Base-by-base conservation (phyloP, 345 rosid species). In the Camelina sativa region DNA sequence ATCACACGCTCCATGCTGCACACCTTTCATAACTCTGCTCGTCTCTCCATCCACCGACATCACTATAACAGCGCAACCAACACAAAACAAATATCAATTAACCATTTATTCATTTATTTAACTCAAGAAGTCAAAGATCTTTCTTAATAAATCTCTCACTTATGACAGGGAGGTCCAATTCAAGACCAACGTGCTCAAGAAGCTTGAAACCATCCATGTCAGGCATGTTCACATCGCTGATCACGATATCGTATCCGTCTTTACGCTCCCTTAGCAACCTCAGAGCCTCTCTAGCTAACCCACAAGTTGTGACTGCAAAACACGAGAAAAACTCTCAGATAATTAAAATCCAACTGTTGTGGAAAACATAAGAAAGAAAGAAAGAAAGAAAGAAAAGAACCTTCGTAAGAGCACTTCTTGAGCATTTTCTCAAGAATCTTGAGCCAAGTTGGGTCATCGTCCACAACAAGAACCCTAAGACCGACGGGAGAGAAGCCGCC, bases 341-440 rank as follows among this genome's bases (percentile, higher is more conserved):
- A 25, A 25, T 25, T 44, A 15, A 6, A 50, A 35, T 20, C 22
- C n/a, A 48, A 62, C 13, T 3, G 60, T 62, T 25, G 47, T 17
- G 43, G 34, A 51, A 16, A n/a, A 40, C 53, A 7, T 52, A 16
- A 47, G 8, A 46, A 47, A 58, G 52, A 8, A 62, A 50, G 63
- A 40, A 20, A 17, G 17, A 17, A 16, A 47, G 8, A 46, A 47
- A 58, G 52, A 8, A 62, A 50, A 57, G 28, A 20, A 91, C 97
- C 99, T 87, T 90, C 97, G 57, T 90, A 95, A 10, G 89, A 90
- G 65, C 97, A 95, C 76, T 91, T 95, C 65, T 85, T 95, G 65
- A 95, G 97, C 99, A 95, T 95, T 92, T 89, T 95, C 73, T 95
- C 99, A 19, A 95, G 97, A 75, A 95, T 95, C 80, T 92, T 95